Evolutionary conservation across 1,284 basidiomycete genomes (phyloP), one percentile per base, ranked within the genome.

Genomic region (Salmacisia buchloeana): DNA sequence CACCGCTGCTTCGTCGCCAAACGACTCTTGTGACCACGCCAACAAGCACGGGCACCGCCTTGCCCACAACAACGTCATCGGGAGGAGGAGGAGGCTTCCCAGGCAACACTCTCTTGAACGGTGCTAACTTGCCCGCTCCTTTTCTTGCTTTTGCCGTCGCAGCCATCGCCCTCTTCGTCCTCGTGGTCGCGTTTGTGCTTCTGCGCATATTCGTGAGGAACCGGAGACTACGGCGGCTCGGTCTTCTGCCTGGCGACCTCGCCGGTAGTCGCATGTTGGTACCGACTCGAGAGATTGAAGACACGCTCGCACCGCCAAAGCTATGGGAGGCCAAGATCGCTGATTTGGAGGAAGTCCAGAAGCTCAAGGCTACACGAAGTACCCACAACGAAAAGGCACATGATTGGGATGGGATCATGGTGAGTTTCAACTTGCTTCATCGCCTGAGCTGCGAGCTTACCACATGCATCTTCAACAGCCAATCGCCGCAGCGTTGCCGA

Each of bases 131-230:
- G 46, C 70, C 70, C 29, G 46, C 65, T 57, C 70, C 72, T 15
- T 74, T 72, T 43, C 66, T 74, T 58, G 58, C 68, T 25, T 74
- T 74, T 56, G 69, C 68, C 46, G 29, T 69, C 57, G 62, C 68
- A 71, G 74, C 74, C 29, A 73, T 76, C 63, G 74, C 74, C n/a
- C 70, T 76, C 25, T 76, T 76, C 46, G 68, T 76, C 58, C 63
- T 76, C 33, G 73, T 76, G 25, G 72, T 76, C 58, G 70, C 72
- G 59, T 76, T 76, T 45, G 72, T 76, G 36, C 73, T 76, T 10
- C 46, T 76, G 35, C 64, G 74, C 57, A 74, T 76, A 60, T 71
- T 74, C 60, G 62, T 76, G 61, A 64, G 74, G 56, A 76, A 76
- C 43, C 69, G 74, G 23, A 65, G 74, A 31, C 66, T 76, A 1